Evolutionary conservation across 257 asterid genomes (phyloP), one percentile per base, ranked within the genome.

Genomic region (Fraxinus americana): DNA sequence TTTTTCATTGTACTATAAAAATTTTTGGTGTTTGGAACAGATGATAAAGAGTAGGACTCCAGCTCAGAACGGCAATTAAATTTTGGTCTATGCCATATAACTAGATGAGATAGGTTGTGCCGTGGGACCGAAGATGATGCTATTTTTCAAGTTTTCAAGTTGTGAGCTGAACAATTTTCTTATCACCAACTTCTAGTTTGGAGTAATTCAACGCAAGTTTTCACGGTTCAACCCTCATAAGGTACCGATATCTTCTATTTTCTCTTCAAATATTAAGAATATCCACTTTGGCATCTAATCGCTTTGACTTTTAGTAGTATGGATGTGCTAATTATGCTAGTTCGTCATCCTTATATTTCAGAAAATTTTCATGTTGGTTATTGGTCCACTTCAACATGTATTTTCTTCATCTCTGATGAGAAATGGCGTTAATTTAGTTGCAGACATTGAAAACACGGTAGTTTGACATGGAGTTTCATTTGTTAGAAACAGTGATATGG

Each of bases 11-110:
- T 9, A 19, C 63, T 67, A 73, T 32, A 32, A 68, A 79, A 45
- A 57, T 14, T 66, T 54, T 71, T 9, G 79, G 65, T 79, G 71
- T 86, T 82, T 81, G 88, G 68, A 84, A 79, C 96, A 91, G 98
- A 82, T 90, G 75, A 87, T 89, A 84, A 93, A 82, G 87, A 84
- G 71, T 72, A 83, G 92, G 84, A 82, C 69, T 80, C 89, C 92
- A n/a, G 81, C 83, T 85, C 88, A 76, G 78, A 86, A 81, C 78
- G 89, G 85, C 78, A 89, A 77, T 85, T 83, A 85, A 83, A 73
- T 82, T 77, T 77, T 72, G 73, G 72, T 77, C 38, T 75, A 75
- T 41, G 80, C 82, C 70, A 21, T 77, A 70, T 66, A 77, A 78
- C 67, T 80, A 59, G 79, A 76, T 48, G 86, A 81, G 43, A 71